Evolutionary conservation across 805 yeast genomes (phyloP).

Genomic region (Pichia thaimueangensis): DNA sequence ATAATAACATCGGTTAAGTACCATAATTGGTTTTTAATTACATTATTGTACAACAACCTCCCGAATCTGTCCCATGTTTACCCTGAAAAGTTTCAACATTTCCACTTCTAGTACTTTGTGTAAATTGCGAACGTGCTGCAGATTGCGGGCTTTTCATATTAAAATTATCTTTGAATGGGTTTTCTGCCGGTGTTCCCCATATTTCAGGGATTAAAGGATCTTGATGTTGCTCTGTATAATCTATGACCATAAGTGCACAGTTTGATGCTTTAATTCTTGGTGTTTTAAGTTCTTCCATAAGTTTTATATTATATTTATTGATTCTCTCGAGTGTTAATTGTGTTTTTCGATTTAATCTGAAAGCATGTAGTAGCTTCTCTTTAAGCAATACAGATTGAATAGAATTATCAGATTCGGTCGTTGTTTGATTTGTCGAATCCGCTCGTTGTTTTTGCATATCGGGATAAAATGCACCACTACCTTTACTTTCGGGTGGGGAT

Average conservation of each 20-base stretch:
- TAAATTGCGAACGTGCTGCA: neutral
- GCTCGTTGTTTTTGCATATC: neutral
- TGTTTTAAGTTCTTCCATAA: slow-evolving; percentile 44
- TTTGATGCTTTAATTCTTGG: slow-evolving; percentile 61
- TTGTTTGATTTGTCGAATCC: neutral
- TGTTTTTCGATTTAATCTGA: slow-evolving; percentile 38
- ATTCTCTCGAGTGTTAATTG: slow-evolving; percentile 55
- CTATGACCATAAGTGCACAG: slow-evolving; percentile 44
- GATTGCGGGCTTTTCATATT: neutral
- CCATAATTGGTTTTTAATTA: slow-evolving; percentile 10
- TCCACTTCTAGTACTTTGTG: too few species aligned
- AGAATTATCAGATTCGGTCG: neutral
- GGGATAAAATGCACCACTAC: too few species aligned
- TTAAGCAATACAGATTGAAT: neutral
- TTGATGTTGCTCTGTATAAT: slow-evolving; percentile 36
- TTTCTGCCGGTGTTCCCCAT: slow-evolving; percentile 29
- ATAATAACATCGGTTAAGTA: too few species aligned
- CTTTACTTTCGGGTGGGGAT: neutral
- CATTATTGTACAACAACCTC: slow-evolving; percentile 27
- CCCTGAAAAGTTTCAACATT: too few species aligned
- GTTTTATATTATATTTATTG: slow-evolving; percentile 46
- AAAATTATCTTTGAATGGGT: slow-evolving; percentile 5
- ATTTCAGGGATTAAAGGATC: slow-evolving; percentile 42
- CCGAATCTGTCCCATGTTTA: neutral
- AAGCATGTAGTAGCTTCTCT: slow-evolving; percentile 20